phyloP scores from a whole-genome alignment of 768 basidiomycete genomes.

The Russula earlei region DNA sequence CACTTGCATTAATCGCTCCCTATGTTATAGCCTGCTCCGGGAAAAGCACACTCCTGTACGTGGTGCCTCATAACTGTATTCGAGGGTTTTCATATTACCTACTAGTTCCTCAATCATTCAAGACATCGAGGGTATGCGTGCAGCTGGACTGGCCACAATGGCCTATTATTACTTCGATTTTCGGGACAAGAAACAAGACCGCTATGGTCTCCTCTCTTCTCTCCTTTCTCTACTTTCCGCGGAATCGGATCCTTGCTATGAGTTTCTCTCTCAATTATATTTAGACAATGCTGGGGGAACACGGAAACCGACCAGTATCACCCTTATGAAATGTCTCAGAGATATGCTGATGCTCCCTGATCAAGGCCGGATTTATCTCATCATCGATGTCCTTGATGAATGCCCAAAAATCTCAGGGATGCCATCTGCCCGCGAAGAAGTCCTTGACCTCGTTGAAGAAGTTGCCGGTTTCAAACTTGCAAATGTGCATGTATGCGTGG shows the following conservation, averaged over 20 bases:
- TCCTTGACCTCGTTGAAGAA: not conserved
- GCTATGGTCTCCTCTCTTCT: not conserved
- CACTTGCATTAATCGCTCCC: not conserved
- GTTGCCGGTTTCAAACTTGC: not conserved
- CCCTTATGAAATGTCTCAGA: not conserved
- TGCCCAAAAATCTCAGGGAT: not conserved
- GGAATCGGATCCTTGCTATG: not conserved
- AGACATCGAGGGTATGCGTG: not conserved
- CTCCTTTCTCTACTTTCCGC: not conserved
- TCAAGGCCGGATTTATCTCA: not conserved
- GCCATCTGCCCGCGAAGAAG: not conserved
- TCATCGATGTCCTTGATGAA: conserved; percentile 1
- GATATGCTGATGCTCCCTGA: not conserved
- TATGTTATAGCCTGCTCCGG: not conserved
- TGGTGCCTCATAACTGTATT: not conserved
- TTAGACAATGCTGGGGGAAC: not conserved
- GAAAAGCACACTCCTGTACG: conserved; percentile 6
- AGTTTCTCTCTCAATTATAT: not conserved
- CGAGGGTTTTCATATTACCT: not conserved
- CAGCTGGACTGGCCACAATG: not conserved
- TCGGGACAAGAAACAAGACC: not conserved
- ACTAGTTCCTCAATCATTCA: not conserved
- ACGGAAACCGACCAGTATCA: not conserved
- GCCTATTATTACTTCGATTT: not conserved
- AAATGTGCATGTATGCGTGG: not conserved